phyloP scores from a whole-genome alignment of 768 basidiomycete genomes.

The Mycena olivaceomarginata region DNA sequence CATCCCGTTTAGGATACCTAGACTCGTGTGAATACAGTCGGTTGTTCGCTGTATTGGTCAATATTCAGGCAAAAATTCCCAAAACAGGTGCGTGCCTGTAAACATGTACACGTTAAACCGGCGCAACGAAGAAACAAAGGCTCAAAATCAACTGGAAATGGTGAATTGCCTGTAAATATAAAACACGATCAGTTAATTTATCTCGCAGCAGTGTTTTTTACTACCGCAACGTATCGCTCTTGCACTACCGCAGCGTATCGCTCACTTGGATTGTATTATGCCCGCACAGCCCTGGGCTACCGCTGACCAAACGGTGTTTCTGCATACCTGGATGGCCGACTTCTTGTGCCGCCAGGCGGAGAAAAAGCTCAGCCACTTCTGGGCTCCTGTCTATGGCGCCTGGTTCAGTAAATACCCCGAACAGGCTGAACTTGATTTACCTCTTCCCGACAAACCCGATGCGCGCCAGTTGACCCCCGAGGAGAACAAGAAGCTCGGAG shows the following conservation, averaged over 20 bases:
- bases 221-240: neutral
- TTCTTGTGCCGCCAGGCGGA: constrained; percentile 19
- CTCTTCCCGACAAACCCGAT: neutral
- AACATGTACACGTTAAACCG: too few relatives aligned
- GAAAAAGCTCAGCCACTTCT: constrained; percentile 14
- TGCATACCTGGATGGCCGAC: neutral
- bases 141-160: too few relatives aligned
- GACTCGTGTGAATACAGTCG: too few relatives aligned
- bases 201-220: neutral
- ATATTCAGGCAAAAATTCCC: too few relatives aligned
- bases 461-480: neutral
- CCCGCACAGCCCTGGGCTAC: constrained; percentile 2
- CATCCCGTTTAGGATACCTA: too few relatives aligned
- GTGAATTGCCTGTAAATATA: too few relatives aligned
- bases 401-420: constrained; percentile 12
- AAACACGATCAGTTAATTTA: neutral
- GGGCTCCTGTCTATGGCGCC: neutral
- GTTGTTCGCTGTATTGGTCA: too few relatives aligned
- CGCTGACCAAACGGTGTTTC: neutral
- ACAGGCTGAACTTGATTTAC: neutral
- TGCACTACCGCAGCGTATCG: neutral
- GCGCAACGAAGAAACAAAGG: too few relatives aligned
- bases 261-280: neutral
- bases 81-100: too few relatives aligned
- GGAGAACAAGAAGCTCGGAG: neutral